Evolutionary conservation across 2,329 filamentous ascomycete species (phyloP).

Genomic region (Alternaria tenuissima): DNA sequence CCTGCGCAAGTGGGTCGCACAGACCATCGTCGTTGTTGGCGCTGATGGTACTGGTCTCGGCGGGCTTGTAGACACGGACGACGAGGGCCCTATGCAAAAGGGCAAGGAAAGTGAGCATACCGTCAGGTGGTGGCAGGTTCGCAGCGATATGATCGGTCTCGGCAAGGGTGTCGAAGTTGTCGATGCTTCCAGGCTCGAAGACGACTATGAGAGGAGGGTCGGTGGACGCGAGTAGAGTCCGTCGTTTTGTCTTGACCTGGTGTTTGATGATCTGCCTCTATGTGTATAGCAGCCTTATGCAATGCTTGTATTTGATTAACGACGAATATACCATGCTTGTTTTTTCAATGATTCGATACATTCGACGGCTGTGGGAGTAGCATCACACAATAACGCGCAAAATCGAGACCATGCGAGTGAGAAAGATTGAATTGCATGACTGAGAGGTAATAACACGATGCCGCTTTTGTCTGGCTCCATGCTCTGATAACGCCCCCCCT

Average conservation of each 20-base stretch:
- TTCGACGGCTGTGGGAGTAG: background rate
- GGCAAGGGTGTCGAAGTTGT: slow-evolving; percentile 90
- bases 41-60: slow-evolving; percentile 54
- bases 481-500: background rate
- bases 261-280: slow-evolving; percentile 7
- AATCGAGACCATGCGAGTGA: background rate
- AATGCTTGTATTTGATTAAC: slow-evolving; percentile 11
- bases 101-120: slow-evolving; percentile 40
- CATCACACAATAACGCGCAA: background rate
- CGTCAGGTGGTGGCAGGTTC: slow-evolving; percentile 75
- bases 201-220: slow-evolving; percentile 86
- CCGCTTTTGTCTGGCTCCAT: background rate
- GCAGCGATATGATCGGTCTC: slow-evolving; percentile 79
- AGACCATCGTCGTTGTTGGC: slow-evolving; percentile 67
- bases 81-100: slow-evolving; percentile 57
- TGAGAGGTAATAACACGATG: background rate
- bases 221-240: slow-evolving; percentile 62
- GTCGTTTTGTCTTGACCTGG: background rate
- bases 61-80: slow-evolving; percentile 67
- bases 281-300: slow-evolving; percentile 9
- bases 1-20: slow-evolving; percentile 67
- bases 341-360: background rate
- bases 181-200: slow-evolving; percentile 79
- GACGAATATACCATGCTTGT: slow-evolving; percentile 13
- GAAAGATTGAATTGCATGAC: background rate